phyloP scores from a whole-genome alignment of 2,329 filamentous ascomycete genomes.

The Monosporascus sp. region DNA sequence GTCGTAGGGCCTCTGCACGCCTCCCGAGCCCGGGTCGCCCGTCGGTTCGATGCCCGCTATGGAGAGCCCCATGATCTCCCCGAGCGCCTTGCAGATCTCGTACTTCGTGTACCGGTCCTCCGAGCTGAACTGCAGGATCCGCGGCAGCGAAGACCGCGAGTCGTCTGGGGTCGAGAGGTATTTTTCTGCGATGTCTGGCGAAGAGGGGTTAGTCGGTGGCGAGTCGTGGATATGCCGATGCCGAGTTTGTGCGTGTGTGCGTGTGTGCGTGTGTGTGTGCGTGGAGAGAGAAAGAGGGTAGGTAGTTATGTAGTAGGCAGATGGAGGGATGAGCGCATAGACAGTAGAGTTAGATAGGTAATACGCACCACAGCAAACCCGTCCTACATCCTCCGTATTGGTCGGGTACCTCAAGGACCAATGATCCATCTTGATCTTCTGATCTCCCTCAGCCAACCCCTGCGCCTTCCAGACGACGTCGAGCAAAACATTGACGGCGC shows the following conservation, averaged over 20 bases:
- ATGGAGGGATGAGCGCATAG: not conserved
- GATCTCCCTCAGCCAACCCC: conserved; percentile 31
- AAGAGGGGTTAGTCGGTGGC: not conserved
- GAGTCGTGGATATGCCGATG: not conserved
- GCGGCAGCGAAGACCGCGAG: conserved; percentile 53
- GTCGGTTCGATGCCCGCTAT: conserved; percentile 64
- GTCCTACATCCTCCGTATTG: conserved; percentile 79
- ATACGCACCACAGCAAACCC: conserved; percentile 62
- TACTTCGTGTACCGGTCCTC: conserved; percentile 88
- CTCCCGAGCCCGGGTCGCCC: conserved; percentile 65
- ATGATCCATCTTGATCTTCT: conserved; percentile 72
- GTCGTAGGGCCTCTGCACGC: conserved; percentile 78
- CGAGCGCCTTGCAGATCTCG: conserved; percentile 75
- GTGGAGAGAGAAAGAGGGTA: not conserved
- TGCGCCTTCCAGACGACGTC: conserved; percentile 72
- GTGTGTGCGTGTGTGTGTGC: not conserved
- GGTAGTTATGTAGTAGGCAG: conserved; percentile 5
- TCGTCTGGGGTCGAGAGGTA: conserved; percentile 45
- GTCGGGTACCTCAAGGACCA: conserved; percentile 83
- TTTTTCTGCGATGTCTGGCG: conserved; percentile 61
- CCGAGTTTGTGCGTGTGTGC: not conserved
- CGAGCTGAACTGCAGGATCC: conserved; percentile 76
- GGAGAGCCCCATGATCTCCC: conserved; percentile 72
- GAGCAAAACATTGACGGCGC: conserved; percentile 77
- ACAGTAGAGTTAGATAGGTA: conserved; percentile 1